These are phyloP conservation scores for Trichoderma afroharzianum DNA, from an alignment of 2,329 filamentous ascomycete genomes.

Conservation along the genomic window DNA sequence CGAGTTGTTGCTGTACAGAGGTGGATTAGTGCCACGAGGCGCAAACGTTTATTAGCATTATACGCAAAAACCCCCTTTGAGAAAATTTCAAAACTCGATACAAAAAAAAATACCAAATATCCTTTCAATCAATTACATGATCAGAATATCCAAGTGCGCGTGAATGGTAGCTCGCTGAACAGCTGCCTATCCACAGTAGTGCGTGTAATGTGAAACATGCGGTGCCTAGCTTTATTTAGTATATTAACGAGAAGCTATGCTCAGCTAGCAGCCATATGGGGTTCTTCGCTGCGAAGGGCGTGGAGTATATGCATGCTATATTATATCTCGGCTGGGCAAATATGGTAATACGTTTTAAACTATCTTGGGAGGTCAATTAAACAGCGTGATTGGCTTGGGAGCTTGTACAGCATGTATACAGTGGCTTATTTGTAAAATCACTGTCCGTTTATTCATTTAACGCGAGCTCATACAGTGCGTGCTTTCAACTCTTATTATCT, in stretches of 20 bases:
- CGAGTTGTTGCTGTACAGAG: constrained; percentile 1
- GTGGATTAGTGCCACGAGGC: constrained; percentile 2
- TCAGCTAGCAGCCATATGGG: background rate
- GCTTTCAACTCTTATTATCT: background rate
- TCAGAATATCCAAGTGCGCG: background rate
- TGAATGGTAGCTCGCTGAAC: background rate
- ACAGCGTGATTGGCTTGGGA: background rate
- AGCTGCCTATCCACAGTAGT: background rate
- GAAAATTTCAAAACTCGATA: background rate
- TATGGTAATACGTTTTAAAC: background rate
- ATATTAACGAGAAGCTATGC: background rate
- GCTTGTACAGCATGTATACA: background rate
- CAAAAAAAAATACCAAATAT: background rate
- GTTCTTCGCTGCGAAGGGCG: background rate
- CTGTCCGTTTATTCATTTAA: background rate
- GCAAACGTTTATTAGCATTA: background rate
- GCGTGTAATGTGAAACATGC: background rate
- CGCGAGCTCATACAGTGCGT: background rate
- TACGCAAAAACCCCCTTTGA: background rate
- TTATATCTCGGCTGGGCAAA: background rate
- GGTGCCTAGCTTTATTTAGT: background rate
- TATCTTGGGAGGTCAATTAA: background rate
- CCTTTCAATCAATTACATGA: background rate
- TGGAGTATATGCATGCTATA: background rate
- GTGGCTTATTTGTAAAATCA: background rate